Conservation (phyloP, 2,329 filamentous ascomycete species). For the Ampelomyces quisqualis region DNA sequence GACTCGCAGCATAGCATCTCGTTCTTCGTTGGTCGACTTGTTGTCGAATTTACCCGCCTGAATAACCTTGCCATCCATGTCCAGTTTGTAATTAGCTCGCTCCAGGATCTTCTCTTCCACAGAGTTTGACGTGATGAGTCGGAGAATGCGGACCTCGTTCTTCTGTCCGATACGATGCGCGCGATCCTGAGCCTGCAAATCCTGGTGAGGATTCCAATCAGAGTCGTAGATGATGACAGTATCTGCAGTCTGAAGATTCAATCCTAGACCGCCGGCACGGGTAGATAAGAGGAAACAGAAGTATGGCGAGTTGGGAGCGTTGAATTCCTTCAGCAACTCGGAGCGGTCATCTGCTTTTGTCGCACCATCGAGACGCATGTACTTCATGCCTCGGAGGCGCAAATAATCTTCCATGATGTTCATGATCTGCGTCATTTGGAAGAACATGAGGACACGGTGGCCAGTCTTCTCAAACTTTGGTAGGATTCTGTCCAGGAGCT, state of each 20-base stretch:
- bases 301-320: slow-evolving; percentile 84
- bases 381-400: slow-evolving; percentile 77
- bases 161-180: slow-evolving; percentile 99
- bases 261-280: slow-evolving; percentile 93
- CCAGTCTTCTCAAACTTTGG: slow-evolving; percentile 90
- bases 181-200: slow-evolving; percentile 98
- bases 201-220: slow-evolving; percentile 99
- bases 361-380: slow-evolving; percentile 90
- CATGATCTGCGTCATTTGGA: slow-evolving; percentile 99
- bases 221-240: slow-evolving; percentile 99
- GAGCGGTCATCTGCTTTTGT: slow-evolving; percentile 98
- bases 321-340: slow-evolving; percentile 84
- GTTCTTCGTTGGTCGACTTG: slow-evolving; percentile 97
- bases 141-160: slow-evolving; percentile 96
- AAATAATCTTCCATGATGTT: slow-evolving; percentile 99
- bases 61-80: slow-evolving; percentile 99
- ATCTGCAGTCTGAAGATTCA: slow-evolving; percentile 96
- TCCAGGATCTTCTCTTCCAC: slow-evolving; percentile 99
- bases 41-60: slow-evolving; percentile 99
- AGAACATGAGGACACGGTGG: slow-evolving; percentile 98
- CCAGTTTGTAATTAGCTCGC: slow-evolving; percentile 93
- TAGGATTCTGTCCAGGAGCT: slow-evolving; percentile 85
- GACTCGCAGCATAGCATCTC: slow-evolving; percentile 93
- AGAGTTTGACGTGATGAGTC: slow-evolving; percentile 93
- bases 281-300: slow-evolving; percentile 99